Evolutionary conservation across 768 basidiomycete species (phyloP).

Genomic region (Roridomyces roridus): DNA sequence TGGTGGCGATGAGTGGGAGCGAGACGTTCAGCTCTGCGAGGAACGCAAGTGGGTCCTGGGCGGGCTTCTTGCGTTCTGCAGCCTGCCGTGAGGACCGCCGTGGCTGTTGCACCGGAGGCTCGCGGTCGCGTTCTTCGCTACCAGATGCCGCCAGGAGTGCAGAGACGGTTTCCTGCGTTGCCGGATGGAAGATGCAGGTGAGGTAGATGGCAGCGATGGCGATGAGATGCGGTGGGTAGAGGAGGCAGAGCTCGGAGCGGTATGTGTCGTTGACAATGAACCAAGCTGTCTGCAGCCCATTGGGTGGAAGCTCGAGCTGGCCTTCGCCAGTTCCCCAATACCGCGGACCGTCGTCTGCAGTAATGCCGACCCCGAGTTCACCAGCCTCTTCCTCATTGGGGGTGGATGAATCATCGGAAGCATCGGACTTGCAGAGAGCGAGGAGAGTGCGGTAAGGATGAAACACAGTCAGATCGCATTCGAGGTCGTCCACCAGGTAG

Average conservation of each 20-base stretch:
- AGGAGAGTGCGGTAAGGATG: conserved; percentile 94
- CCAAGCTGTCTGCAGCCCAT: conserved; percentile 91
- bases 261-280: conserved; percentile 97
- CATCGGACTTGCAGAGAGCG: conserved; percentile 64
- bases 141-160: conserved; percentile 42
- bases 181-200: conserved; percentile 75
- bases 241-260: conserved; percentile 89
- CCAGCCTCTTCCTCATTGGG: conserved; percentile 58
- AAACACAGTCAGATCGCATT: conserved; percentile 92
- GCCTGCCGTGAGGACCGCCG: conserved; percentile 64
- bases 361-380: conserved; percentile 55
- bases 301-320: conserved; percentile 75
- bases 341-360: conserved; percentile 58
- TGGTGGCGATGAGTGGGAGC: conserved; percentile 78
- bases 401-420: conserved; percentile 49
- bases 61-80: conserved; percentile 43
- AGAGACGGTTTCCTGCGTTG: conserved; percentile 52
- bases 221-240: conserved; percentile 94
- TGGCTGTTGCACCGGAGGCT: conserved; percentile 28
- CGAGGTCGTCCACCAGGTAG: conserved; percentile 95
- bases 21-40: conserved; percentile 88
- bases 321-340: conserved; percentile 87
- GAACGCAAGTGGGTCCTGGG: conserved; percentile 79
- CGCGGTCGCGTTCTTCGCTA: too few species aligned
- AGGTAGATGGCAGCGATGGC: conserved; percentile 93